Evolutionary conservation across 441 rosid species (phyloP), one percentile per base, ranked within the genome.

Genomic region (Pelargonium fulgidum): DNA sequence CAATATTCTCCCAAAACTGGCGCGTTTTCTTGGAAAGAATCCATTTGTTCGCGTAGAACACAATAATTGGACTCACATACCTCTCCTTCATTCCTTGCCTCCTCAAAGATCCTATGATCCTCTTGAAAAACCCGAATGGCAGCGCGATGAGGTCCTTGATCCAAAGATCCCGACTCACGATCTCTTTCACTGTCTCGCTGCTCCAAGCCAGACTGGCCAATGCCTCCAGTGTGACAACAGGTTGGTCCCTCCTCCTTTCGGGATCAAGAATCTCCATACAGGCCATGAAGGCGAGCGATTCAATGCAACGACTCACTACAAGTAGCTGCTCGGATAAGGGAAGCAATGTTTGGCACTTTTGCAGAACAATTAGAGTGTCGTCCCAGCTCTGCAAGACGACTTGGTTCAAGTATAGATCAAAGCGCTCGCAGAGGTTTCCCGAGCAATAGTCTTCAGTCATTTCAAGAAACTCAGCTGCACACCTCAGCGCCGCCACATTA

Each of bases 241-340:
- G 91, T 20, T 68, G 77, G 70, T 83, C 87, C 61, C 81, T 78
- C 80, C 85, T 74, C 74, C 89, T 77, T 16, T 85, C 97, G 0
- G 92, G 94, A 63, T 90, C 97, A 41, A 90, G 92, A 79, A 90
- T 90, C 87, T 87, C 91, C 97, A 87, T 88, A 70, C 97, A 88
- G 42, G 92, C 84, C 86, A 87, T 88, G 81, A 90, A 90, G 72
- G 97, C 89, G n/a, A 88, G 73, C 50, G 92, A 90, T 62, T 90
- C 89, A 0, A 85, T 84, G 87, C 97, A 88, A 26, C 91, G 87
- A 79, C 94, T 84, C 24, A 88, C 85, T 1, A 90, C 85, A 56
- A 90, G 79, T 59, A 90, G 85, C 69, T 90, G 86, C 80, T 88
- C 89, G 0, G 89, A 72, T 84, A 79, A 82, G 16, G 92, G 97